Percentiles rank a stretch among this genome's conserved stretches.
Evolutionary conservation across 139 green algal species (phyloP).

Genomic region (Haematococcus lacustris): DNA sequence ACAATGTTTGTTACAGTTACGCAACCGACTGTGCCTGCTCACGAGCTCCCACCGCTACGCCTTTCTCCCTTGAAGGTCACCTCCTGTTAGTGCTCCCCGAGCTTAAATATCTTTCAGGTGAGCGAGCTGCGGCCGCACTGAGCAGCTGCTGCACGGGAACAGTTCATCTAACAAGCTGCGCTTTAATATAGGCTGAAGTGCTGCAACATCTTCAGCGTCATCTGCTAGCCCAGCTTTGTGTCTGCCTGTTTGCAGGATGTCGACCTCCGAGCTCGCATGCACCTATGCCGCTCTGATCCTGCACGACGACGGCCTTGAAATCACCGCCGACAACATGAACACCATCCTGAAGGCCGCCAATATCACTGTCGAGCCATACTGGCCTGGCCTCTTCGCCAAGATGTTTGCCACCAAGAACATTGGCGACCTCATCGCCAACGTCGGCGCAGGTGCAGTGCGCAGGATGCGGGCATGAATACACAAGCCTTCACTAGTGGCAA

Average conservation of each 20-base stretch:
- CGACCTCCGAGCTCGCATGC: constrained; percentile 23
- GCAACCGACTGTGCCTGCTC: too few species aligned
- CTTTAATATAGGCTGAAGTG: too few species aligned
- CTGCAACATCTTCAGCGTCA: too few species aligned
- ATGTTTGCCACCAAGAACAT: constrained; percentile 89
- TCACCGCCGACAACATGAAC: constrained; percentile 91
- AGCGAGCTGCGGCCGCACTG: background rate
- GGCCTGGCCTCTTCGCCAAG: constrained; percentile 93
- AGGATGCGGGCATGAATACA: background rate
- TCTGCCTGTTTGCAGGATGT: constrained; percentile 9
- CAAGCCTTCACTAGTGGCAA: background rate
- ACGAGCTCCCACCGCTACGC: too few species aligned
- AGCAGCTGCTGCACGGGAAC: background rate
- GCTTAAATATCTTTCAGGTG: background rate
- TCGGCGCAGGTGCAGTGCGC: constrained; percentile 46
- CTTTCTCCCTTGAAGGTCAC: too few species aligned
- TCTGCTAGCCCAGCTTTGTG: background rate
- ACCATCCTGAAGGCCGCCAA: constrained; percentile 76
- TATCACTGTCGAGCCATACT: constrained; percentile 93
- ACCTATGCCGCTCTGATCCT: constrained; percentile 92
- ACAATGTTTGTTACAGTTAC: too few species aligned
- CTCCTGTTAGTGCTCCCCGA: background rate
- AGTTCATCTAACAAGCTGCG: background rate
- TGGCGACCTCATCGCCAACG: constrained; percentile 94
- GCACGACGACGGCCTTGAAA: constrained; percentile 88